These are phyloP conservation scores for Dendryphion nanum DNA, from an alignment of 2,329 filamentous ascomycete species.

Conservation along the genomic window DNA sequence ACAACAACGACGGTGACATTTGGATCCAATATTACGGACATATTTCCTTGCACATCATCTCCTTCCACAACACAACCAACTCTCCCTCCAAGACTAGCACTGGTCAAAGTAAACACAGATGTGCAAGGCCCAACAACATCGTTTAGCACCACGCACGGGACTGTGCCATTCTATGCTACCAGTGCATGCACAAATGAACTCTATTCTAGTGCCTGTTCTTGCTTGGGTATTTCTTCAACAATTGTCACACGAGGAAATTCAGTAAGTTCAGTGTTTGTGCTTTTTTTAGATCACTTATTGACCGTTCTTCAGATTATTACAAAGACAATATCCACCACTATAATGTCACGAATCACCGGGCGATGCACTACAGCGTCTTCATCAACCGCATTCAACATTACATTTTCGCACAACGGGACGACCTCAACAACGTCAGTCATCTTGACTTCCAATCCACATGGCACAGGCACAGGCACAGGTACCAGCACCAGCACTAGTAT, in stretches of 20 bases:
- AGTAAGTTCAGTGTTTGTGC: conserved; percentile 20
- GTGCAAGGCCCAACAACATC: too few relatives aligned
- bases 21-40: conserved; percentile 1
- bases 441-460: conserved; percentile 4
- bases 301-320: conserved; percentile 4
- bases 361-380: background rate
- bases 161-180: conserved; percentile 22
- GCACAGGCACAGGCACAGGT: conserved; percentile 3
- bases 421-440: conserved; percentile 7
- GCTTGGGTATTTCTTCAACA: conserved; percentile 17
- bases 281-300: background rate
- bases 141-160: conserved; percentile 16
- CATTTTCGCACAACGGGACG: conserved; percentile 4
- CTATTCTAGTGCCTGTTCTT: conserved; percentile 29
- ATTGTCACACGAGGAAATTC: conserved; percentile 14
- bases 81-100: background rate
- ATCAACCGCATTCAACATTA: conserved; percentile 7
- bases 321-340: conserved; percentile 7
- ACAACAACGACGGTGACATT: background rate
- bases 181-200: conserved; percentile 11
- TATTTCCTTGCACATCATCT: background rate
- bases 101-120: too few relatives aligned
- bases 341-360: background rate
- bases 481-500: background rate
- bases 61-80: background rate